These are phyloP conservation scores for Rhododendron kiyosumense DNA, from an alignment of 148 eudicot species.

Conservation along the genomic window DNA sequence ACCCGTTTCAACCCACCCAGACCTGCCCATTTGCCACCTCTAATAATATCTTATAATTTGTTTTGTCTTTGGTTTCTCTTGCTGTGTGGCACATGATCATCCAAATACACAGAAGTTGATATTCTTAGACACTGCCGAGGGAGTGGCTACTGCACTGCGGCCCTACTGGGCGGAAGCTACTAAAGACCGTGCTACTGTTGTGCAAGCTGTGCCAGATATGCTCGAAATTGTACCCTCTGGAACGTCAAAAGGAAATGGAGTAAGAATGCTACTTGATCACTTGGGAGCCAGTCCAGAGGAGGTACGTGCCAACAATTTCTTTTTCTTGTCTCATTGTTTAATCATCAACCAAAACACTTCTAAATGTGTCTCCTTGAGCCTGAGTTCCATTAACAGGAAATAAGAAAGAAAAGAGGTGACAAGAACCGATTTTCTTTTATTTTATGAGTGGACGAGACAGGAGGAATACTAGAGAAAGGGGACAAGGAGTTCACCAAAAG, in stretches of 20 bases:
- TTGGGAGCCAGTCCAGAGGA: slow-evolving; percentile 59
- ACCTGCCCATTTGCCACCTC: no score
- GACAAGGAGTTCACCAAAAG: neutral
- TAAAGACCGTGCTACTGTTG: slow-evolving; percentile 66
- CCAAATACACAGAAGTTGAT: slow-evolving; percentile 62
- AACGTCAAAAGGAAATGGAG: slow-evolving; percentile 87
- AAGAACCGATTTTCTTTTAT: neutral
- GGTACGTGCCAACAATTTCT: slow-evolving; percentile 29
- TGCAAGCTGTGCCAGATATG: slow-evolving; percentile 81
- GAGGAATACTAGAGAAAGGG: neutral
- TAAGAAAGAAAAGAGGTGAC: neutral
- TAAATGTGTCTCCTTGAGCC: neutral
- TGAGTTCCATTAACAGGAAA: neutral
- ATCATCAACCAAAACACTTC: neutral
- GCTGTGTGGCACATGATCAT: slow-evolving; percentile 4
- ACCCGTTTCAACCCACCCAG: no score
- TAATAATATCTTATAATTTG: neutral
- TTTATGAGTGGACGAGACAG: neutral
- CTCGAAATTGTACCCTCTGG: slow-evolving; percentile 89
- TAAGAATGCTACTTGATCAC: slow-evolving; percentile 72
- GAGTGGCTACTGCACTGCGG: slow-evolving; percentile 57
- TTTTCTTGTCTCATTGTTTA: slow-evolving; percentile 1
- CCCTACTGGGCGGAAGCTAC: slow-evolving; percentile 90
- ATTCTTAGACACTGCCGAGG: slow-evolving; percentile 77
- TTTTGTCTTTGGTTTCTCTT: neutral